Evolutionary conservation across 352 stramenopile species (phyloP).

Genomic region (Labyrinthula sp.): DNA sequence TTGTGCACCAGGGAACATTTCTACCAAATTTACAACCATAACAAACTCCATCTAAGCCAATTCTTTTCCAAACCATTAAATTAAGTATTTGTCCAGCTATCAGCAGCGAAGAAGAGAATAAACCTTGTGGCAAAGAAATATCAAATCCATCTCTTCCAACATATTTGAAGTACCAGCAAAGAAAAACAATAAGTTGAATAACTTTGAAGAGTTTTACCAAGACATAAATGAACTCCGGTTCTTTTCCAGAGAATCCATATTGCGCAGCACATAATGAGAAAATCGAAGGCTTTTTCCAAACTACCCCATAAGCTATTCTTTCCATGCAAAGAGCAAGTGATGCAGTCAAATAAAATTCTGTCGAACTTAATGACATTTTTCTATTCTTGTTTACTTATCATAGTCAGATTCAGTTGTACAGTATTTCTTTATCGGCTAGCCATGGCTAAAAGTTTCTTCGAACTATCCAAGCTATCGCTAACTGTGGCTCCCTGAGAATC

Average conservation of each 20-base stretch:
- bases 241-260: constrained; percentile 9
- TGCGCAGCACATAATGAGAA: constrained; percentile 1
- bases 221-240: constrained; percentile 27
- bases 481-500: too few relatives aligned
- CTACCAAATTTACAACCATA: constrained; percentile 31
- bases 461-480: too few relatives aligned
- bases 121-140: constrained; percentile 7
- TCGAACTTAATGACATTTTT: too few relatives aligned
- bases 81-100: constrained; percentile 28
- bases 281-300: constrained; percentile 26
- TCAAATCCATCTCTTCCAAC: too few relatives aligned
- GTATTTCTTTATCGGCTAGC: too few relatives aligned
- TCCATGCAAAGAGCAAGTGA: constrained; percentile 25
- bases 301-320: constrained; percentile 20
- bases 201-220: constrained; percentile 30
- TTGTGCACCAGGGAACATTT: constrained; percentile 28
- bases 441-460: too few relatives aligned
- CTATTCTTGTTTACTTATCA: too few relatives aligned
- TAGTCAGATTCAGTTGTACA: too few relatives aligned
- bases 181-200: constrained; percentile 28
- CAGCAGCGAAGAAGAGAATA: constrained; percentile 13
- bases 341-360: too few relatives aligned
- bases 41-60: constrained; percentile 30
- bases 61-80: constrained; percentile 27
- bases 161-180: constrained; percentile 23